Conservation (phyloP, 305 asterid genomes). For the Euphrasia arctica region DNA sequence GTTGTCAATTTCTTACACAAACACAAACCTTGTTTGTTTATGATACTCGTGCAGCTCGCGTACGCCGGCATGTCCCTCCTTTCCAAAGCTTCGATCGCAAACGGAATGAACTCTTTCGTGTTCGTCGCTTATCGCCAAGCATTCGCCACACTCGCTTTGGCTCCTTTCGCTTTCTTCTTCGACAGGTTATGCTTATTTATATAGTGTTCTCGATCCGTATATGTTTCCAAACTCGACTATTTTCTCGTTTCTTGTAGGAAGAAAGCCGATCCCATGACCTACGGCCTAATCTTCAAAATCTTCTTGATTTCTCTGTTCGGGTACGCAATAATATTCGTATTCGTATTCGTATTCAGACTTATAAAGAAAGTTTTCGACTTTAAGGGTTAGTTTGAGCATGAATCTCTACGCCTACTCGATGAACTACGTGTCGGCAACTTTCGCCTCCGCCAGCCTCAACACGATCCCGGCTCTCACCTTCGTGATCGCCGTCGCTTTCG, state of each 20-base stretch:
- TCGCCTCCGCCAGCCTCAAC: constrained; percentile 59
- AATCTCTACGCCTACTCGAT: constrained; percentile 51
- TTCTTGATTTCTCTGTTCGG: constrained; percentile 52
- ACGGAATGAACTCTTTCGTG: neutral
- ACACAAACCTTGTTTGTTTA: neutral
- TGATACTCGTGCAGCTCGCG: neutral
- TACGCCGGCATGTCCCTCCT: neutral
- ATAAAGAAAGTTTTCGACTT: constrained; percentile 6
- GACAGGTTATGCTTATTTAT: neutral
- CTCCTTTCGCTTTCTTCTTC: neutral
- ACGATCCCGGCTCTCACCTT: constrained; percentile 59
- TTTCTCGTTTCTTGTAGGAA: constrained; percentile 29
- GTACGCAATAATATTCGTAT: constrained; percentile 21
- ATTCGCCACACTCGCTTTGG: neutral
- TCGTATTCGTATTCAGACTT: neutral
- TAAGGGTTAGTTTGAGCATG: constrained; percentile 53
- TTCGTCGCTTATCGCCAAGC: constrained; percentile 1
- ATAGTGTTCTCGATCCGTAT: too few relatives aligned
- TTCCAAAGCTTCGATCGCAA: neutral
- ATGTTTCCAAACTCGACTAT: too few relatives aligned
- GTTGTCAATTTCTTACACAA: neutral
- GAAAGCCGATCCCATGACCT: constrained; percentile 40
- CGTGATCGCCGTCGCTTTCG: constrained; percentile 37
- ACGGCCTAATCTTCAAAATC: constrained; percentile 38
- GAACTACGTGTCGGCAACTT: constrained; percentile 66